Conservation (phyloP, 2,329 filamentous ascomycete species). For the Penicillium sp. region DNA sequence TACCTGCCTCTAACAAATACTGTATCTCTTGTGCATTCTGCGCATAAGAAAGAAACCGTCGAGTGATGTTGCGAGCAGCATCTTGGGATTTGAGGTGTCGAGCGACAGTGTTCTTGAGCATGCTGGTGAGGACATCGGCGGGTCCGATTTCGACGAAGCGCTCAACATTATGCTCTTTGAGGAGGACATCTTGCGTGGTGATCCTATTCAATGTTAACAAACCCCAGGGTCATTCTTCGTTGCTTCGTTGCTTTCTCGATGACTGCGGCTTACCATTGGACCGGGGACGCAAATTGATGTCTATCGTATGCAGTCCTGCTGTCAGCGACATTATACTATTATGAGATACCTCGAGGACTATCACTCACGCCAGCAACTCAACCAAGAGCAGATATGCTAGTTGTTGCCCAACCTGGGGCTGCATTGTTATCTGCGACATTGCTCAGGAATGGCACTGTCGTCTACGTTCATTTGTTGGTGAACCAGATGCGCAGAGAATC, state of each 20-base stretch:
- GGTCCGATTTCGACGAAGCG: slow-evolving; percentile 37
- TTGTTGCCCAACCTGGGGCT: slow-evolving; percentile 4
- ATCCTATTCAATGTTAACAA: slow-evolving; percentile 16
- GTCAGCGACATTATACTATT: background rate
- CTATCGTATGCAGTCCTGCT: slow-evolving; percentile 9
- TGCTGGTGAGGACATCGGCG: slow-evolving; percentile 29
- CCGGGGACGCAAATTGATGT: slow-evolving; percentile 24
- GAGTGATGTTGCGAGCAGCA: slow-evolving; percentile 13
- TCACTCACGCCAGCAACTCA: slow-evolving; percentile 26
- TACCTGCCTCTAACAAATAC: background rate
- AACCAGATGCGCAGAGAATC: background rate
- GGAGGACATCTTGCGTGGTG: slow-evolving; percentile 33
- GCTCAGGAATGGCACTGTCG: background rate
- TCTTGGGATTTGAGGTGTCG: slow-evolving; percentile 17
- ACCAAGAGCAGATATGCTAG: slow-evolving; percentile 20
- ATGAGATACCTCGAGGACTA: background rate
- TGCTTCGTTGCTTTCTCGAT: background rate
- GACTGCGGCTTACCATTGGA: slow-evolving; percentile 19
- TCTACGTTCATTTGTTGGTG: background rate
- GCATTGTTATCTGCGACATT: background rate
- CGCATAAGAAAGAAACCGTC: slow-evolving; percentile 19
- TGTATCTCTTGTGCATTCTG: slow-evolving; percentile 7
- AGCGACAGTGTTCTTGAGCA: slow-evolving; percentile 31
- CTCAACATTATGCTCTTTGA: slow-evolving; percentile 21
- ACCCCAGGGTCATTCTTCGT: background rate